Percentiles rank a stretch among this genome's conserved stretches.
phyloP scores from a whole-genome alignment of 129 eudicot species.

The Oenanthe sinensis region DNA sequence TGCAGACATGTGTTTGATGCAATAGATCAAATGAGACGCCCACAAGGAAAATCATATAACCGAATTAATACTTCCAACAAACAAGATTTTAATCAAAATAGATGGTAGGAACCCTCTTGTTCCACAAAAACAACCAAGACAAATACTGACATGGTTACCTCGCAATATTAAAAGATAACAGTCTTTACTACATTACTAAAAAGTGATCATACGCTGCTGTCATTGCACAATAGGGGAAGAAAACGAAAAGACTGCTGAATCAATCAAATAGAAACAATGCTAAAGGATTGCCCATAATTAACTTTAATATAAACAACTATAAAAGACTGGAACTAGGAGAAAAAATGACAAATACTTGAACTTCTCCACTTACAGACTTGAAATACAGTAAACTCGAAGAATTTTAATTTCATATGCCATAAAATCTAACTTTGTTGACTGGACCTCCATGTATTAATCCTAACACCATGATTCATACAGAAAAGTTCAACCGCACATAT shows the following conservation, averaged over 20 bases:
- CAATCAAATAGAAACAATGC: neutral
- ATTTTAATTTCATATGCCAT: neutral
- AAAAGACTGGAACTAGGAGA: neutral
- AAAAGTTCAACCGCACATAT: no score
- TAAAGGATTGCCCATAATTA: neutral
- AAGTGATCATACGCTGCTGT: neutral
- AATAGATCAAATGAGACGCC: no score
- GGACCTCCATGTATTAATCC: neutral
- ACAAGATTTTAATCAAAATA: neutral
- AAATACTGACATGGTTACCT: neutral
- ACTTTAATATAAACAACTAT: neutral
- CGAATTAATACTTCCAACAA: no score
- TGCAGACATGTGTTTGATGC: neutral
- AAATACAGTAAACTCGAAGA: neutral
- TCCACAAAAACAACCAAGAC: neutral
- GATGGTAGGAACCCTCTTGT: neutral
- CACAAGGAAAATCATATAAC: neutral
- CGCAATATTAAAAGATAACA: neutral
- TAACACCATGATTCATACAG: no score
- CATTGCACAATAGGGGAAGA: neutral
- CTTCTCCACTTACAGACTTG: neutral
- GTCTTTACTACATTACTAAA: neutral
- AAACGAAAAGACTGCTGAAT: neutral
- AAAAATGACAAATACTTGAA: neutral
- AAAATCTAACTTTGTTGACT: neutral